Conservation (phyloP, 2,329 filamentous ascomycete species). For the Trichoderma pleuroti region DNA sequence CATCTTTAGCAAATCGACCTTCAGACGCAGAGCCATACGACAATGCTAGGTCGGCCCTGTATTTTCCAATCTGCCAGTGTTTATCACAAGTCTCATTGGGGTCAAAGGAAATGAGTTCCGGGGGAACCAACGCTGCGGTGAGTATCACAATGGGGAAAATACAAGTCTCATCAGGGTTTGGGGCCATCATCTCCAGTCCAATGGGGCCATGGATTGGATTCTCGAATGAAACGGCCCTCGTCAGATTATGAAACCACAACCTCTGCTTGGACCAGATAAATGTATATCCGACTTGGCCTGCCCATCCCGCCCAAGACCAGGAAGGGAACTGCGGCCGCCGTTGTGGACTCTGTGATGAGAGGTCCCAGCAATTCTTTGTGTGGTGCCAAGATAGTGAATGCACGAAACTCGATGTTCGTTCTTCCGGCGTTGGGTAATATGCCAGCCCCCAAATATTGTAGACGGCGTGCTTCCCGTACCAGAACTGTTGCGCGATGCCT, state of each 20-base stretch:
- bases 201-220: not conserved
- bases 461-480: not conserved
- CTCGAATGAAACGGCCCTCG: not conserved
- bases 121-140: not conserved
- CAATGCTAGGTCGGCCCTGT: not conserved
- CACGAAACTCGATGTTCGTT: not conserved
- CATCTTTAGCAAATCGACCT: not conserved
- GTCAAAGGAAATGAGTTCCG: not conserved
- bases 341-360: not conserved
- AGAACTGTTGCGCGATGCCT: not conserved
- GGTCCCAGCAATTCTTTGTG: not conserved
- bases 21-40: not conserved
- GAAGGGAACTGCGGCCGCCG: not conserved
- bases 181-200: not conserved
- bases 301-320: not conserved
- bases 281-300: not conserved
- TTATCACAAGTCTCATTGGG: not conserved
- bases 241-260: not conserved
- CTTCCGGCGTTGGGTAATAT: not conserved
- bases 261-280: fast-evolving
- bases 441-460: not conserved
- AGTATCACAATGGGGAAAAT: not conserved
- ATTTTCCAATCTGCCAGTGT: not conserved
- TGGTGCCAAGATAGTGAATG: not conserved
- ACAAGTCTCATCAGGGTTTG: not conserved